Evolutionary conservation across 2,329 filamentous ascomycete genomes (phyloP), one percentile per base, ranked within the genome.

Genomic region (Pseudogymnoascus sp.): DNA sequence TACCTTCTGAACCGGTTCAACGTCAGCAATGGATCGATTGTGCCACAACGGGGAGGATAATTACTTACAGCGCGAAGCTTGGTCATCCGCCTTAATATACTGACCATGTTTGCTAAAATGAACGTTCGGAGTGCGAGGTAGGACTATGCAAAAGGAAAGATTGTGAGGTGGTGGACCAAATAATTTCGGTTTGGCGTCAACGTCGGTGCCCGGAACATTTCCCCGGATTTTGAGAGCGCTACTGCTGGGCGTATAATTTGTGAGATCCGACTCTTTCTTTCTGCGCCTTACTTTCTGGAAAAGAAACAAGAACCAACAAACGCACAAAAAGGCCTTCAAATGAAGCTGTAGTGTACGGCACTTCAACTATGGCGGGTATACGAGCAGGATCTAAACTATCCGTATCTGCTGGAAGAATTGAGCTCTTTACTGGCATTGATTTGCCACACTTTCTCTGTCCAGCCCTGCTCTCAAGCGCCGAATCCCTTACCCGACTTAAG

Each of bases 11-110:
- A 63, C 10, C 19, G 26, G 29, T 19, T 33, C 6, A 56, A 65
- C 63, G 64, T 71, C 68, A 72, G 59, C 35, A 40, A 40, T 33
- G 17, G 50, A 56, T 56, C 11, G 50, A 56, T 56, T 56, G 50
- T 33, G 69, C 42, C 53, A 66, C 65, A 66, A 7, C 37, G 19
- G 62, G 19, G 35, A 35, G 29, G 40, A 59, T 61, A 63, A 62
- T 65, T 64, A 81, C 86, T 75, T 81, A 91, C 90, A 76, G 83
- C 80, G 75, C 85, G 86, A 74, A 96, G 79, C 77, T 85, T 86
- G 74, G 88, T 86, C 83, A 91, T 86, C 71, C 91, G 88, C 77
- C 86, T 85, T 72, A 83, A 74, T 77, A 89, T 75, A 68, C 79
- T 78, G 61, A 81, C 79, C 82, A 84, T 85, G 64, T 69, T 75